Percentiles rank a stretch among this genome's conserved stretches.
These are phyloP conservation scores for Graphilbum ipis-grandicollis DNA, from an alignment of 2,329 filamentous ascomycete genomes.

Conservation along the genomic window DNA sequence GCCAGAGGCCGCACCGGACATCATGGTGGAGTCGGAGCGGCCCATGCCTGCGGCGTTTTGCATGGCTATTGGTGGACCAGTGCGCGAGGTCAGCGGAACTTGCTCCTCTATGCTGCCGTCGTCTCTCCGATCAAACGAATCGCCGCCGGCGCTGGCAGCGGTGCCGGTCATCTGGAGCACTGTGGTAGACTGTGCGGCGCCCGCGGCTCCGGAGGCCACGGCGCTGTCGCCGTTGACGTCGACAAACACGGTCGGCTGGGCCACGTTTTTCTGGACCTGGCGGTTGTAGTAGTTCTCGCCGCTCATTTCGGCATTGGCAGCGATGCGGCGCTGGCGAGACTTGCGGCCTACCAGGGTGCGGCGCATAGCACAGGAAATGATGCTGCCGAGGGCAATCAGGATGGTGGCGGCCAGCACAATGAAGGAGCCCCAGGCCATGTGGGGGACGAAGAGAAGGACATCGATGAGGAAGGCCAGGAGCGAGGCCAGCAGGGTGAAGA, in stretches of 20 bases:
- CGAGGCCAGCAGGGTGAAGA: slow-evolving; percentile 69
- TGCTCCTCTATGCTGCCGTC: slow-evolving; percentile 50
- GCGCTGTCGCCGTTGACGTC: not conserved
- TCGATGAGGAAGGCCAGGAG: slow-evolving; percentile 79
- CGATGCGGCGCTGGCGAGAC: slow-evolving; percentile 80
- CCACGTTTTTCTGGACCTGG: slow-evolving; percentile 31
- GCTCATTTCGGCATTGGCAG: slow-evolving; percentile 92
- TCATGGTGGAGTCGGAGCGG: slow-evolving; percentile 10
- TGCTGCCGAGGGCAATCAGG: slow-evolving; percentile 60
- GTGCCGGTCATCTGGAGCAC: slow-evolving; percentile 39
- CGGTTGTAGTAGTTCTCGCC: slow-evolving; percentile 79
- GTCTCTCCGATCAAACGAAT: slow-evolving; percentile 49
- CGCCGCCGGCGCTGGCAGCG: slow-evolving; percentile 23
- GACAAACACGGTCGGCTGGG: slow-evolving; percentile 3
- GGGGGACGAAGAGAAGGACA: slow-evolving; percentile 84
- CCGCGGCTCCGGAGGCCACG: no score
- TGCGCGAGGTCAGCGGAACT: slow-evolving; percentile 50
- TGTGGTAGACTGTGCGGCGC: slow-evolving; percentile 13
- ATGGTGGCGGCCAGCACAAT: slow-evolving; percentile 81
- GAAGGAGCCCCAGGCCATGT: slow-evolving; percentile 87
- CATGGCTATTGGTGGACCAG: slow-evolving; percentile 33
- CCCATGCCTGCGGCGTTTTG: not conserved
- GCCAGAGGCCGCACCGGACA: slow-evolving; percentile 10
- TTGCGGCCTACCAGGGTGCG: slow-evolving; percentile 81
- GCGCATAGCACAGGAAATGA: slow-evolving; percentile 90